phyloP scores from a whole-genome alignment of 139 green algal genomes.

The Chloropicon primus region DNA sequence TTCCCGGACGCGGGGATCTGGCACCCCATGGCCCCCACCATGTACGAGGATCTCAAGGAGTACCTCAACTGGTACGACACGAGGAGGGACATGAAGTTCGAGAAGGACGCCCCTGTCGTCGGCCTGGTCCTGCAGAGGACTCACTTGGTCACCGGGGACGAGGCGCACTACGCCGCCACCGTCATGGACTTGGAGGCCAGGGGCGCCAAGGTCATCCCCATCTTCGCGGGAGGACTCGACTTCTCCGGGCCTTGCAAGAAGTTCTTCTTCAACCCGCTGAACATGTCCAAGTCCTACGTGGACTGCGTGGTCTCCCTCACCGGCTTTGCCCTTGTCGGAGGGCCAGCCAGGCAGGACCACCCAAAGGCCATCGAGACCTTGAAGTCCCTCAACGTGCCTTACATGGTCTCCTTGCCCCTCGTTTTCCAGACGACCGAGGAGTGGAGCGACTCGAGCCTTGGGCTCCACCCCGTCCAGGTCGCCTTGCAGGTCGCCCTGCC shows the following conservation, averaged over 20 bases:
- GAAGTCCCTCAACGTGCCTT: slow-evolving; percentile 90
- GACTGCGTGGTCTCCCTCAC: slow-evolving; percentile 85
- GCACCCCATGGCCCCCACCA: slow-evolving; percentile 73
- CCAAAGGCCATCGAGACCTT: slow-evolving; percentile 92
- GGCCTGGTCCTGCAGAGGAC: slow-evolving; percentile 93
- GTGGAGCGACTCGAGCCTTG: slow-evolving; percentile 89
- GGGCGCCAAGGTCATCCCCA: slow-evolving; percentile 82
- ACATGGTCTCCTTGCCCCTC: slow-evolving; percentile 90
- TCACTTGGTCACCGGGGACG: slow-evolving; percentile 95
- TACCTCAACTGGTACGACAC: slow-evolving; percentile 99
- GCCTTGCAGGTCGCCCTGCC: slow-evolving; percentile 94
- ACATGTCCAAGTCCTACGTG: slow-evolving; percentile 51
- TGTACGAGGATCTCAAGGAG: slow-evolving; percentile 98
- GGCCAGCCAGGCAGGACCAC: slow-evolving; percentile 85
- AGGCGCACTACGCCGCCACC: slow-evolving; percentile 87
- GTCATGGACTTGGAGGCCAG: slow-evolving; percentile 84
- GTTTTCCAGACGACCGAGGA: slow-evolving; percentile 99
- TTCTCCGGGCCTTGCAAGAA: slow-evolving; percentile 91
- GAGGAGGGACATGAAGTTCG: slow-evolving; percentile 74
- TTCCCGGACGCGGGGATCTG: slow-evolving; percentile 96
- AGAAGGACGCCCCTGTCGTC: slow-evolving; percentile 73
- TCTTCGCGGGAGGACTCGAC: slow-evolving; percentile 96
- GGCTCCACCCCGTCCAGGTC: slow-evolving; percentile 96
- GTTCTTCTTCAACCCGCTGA: slow-evolving; percentile 97
- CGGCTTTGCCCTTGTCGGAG: slow-evolving; percentile 93